phyloP scores from a whole-genome alignment of 768 basidiomycete species.

The Galerina marginata region DNA sequence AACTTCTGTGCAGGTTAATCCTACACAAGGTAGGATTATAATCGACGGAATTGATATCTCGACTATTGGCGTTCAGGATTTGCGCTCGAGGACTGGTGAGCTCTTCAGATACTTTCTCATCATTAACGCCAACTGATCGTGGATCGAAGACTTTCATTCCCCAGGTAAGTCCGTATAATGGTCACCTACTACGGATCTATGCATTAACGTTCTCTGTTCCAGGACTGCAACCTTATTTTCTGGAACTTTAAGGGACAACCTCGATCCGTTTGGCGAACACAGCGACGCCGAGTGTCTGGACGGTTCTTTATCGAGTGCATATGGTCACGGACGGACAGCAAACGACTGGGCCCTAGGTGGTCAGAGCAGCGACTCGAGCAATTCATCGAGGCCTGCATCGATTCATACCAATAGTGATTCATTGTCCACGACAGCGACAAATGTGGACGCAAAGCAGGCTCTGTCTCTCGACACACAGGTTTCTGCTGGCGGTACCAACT shows the following conservation, averaged over 20 bases:
- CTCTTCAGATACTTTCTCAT: constrained; percentile 11
- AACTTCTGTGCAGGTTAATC: constrained; percentile 62
- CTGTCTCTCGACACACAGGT: constrained; percentile 80
- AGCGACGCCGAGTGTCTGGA: constrained; percentile 81
- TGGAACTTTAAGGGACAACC: constrained; percentile 78
- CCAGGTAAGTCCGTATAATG: constrained; percentile 40
- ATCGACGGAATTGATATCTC: constrained; percentile 91
- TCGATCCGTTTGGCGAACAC: constrained; percentile 81
- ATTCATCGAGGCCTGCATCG: constrained; percentile 48
- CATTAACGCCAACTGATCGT: not conserved
- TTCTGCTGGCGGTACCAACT: constrained; percentile 86
- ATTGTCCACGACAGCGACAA: constrained; percentile 50
- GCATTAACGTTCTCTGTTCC: not conserved
- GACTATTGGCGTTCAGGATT: constrained; percentile 81
- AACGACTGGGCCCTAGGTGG: constrained; percentile 56
- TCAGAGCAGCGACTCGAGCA: constrained; percentile 46
- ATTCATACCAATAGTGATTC: constrained; percentile 43
- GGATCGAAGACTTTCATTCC: constrained; percentile 79
- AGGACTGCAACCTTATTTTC: constrained; percentile 82
- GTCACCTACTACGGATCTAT: constrained; percentile 62
- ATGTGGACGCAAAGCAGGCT: constrained; percentile 47
- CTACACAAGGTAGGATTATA: constrained; percentile 71
- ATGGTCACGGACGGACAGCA: constrained; percentile 62
- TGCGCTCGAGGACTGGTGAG: constrained; percentile 77
- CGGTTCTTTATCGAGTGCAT: constrained; percentile 82